Conservation (phyloP, 805 yeast species). For the Cyberlindnera saturnus region DNA sequence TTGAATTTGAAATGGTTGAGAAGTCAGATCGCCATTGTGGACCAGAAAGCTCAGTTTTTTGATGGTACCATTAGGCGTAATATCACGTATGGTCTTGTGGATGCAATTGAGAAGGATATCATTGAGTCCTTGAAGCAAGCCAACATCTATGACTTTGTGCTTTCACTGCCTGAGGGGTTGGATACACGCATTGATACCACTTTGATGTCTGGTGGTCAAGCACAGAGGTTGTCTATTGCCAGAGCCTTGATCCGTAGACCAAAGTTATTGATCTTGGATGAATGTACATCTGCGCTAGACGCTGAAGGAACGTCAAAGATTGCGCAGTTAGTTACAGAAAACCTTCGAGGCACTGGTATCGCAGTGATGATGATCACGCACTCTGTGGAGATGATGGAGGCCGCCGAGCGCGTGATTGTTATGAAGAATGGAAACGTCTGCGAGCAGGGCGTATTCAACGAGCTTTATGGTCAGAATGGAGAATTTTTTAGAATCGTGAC, state of each 20-base stretch:
- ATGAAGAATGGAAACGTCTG: slow-evolving; percentile 42
- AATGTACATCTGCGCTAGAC: slow-evolving; percentile 86
- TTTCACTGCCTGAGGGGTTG: slow-evolving; percentile 49
- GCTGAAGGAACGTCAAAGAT: slow-evolving; percentile 48
- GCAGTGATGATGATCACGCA: slow-evolving; percentile 69
- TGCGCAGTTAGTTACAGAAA: slow-evolving; percentile 37
- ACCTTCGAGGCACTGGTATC: slow-evolving; percentile 32
- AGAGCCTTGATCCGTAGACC: slow-evolving; percentile 73
- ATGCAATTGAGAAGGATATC: slow-evolving; percentile 32
- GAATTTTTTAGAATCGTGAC: slow-evolving; percentile 27
- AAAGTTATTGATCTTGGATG: slow-evolving; percentile 61
- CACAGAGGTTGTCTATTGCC: slow-evolving; percentile 79
- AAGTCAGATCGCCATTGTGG: slow-evolving; percentile 56
- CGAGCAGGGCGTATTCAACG: slow-evolving; percentile 37
- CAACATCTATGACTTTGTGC: slow-evolving; percentile 49
- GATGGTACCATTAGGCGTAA: slow-evolving; percentile 72
- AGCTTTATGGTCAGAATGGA: slow-evolving; percentile 23
- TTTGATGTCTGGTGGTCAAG: slow-evolving; percentile 82
- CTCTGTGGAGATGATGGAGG: slow-evolving; percentile 55
- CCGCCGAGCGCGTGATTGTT: slow-evolving; percentile 45
- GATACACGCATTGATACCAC: slow-evolving; percentile 49
- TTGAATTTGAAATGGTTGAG: slow-evolving; percentile 47
- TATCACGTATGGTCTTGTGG: slow-evolving; percentile 49
- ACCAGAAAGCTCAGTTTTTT: slow-evolving; percentile 68
- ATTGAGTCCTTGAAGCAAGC: slow-evolving; percentile 36